These are phyloP conservation scores for Thielaviopsis ethacetica DNA, from an alignment of 2,329 filamentous ascomycete genomes.

Conservation along the genomic window DNA sequence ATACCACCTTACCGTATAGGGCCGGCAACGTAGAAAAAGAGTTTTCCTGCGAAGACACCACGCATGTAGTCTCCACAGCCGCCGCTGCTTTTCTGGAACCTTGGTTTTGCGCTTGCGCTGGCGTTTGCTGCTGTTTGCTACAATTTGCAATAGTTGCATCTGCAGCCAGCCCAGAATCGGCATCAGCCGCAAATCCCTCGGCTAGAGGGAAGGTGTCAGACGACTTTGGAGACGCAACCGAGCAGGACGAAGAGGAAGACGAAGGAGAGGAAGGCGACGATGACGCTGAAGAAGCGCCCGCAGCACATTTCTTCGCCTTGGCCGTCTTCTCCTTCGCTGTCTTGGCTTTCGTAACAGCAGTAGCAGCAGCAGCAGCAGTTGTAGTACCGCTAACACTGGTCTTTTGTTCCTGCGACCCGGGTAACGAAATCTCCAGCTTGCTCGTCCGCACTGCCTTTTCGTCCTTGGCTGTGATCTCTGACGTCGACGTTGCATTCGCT, in stretches of 20 bases:
- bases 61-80: neutral
- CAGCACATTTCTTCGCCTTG: neutral
- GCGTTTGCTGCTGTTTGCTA: neutral
- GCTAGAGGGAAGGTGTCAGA: neutral
- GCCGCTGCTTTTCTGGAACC: neutral
- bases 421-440: constrained; percentile 18
- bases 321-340: neutral
- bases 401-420: constrained; percentile 10
- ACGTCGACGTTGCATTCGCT: constrained; percentile 31
- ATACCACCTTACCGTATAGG: neutral
- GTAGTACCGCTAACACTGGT: too few relatives aligned
- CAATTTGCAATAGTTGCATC: neutral
- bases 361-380: too few relatives aligned
- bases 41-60: neutral
- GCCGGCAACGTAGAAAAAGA: neutral
- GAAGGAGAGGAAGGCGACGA: neutral
- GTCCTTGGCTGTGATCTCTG: constrained; percentile 26
- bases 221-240: neutral
- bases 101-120: neutral
- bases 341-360: constrained; percentile 3
- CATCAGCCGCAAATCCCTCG: neutral
- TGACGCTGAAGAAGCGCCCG: neutral
- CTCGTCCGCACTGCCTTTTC: constrained; percentile 24
- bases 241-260: neutral
- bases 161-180: neutral